Percentiles rank a stretch among this genome's conserved stretches.
These are phyloP conservation scores for Rubus parviflorus DNA, from an alignment of 306 rosid genomes.

Conservation along the genomic window DNA sequence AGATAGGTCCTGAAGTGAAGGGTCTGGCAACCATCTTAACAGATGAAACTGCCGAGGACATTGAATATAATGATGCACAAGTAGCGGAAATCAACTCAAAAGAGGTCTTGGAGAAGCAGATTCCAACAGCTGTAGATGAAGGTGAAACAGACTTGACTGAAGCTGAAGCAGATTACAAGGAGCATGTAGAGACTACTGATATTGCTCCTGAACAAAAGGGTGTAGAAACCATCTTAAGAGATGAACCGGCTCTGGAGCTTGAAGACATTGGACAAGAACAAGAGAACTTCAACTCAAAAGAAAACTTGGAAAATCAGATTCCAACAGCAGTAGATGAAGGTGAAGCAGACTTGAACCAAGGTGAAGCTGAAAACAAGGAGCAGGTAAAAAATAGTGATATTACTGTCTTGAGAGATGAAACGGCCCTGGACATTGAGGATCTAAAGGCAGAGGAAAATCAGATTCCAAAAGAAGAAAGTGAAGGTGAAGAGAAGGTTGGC, in stretches of 20 bases:
- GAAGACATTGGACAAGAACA: conserved; percentile 17
- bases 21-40: conserved; percentile 6
- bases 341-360: conserved; percentile 2
- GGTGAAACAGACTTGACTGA: conserved; percentile 20
- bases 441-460: conserved; percentile 8
- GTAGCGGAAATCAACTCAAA: conserved; percentile 2
- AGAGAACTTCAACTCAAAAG: conserved; percentile 3
- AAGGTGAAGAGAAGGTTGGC: not conserved
- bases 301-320: not conserved
- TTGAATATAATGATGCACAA: conserved; percentile 1
- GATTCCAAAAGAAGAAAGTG: not conserved
- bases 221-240: not conserved
- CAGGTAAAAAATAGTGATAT: not conserved
- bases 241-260: not conserved
- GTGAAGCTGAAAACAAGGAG: conserved; percentile 15
- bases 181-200: conserved; percentile 1
- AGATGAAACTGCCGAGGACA: not conserved
- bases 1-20: conserved; percentile 19
- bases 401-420: conserved; percentile 14
- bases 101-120: conserved; percentile 18
- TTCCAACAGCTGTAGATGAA: not conserved
- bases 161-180: conserved; percentile 12
- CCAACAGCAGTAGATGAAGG: not conserved
- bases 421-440: not conserved
- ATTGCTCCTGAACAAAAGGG: conserved; percentile 2